Percentiles rank a stretch among this genome's conserved stretches.
phyloP scores from a whole-genome alignment of 306 rosid genomes.

The Cucurbita maxima region DNA sequence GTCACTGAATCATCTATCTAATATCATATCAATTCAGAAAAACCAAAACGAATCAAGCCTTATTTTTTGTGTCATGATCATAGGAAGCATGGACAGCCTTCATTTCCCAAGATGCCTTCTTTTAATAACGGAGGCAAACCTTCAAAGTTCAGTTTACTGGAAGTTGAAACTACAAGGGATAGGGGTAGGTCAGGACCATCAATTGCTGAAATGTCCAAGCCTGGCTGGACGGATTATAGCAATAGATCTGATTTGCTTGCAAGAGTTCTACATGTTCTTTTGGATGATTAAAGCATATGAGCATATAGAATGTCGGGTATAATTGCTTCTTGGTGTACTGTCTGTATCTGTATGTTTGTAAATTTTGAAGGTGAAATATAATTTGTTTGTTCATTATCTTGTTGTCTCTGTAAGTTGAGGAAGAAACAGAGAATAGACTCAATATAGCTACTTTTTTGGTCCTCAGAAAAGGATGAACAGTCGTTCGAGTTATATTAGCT shows the following conservation, averaged over 20 bases:
- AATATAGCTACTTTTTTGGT: background rate
- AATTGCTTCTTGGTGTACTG: too few relatives aligned
- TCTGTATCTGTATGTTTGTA: background rate
- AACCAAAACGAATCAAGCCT: background rate
- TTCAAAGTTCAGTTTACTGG: too few relatives aligned
- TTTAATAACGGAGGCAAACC: background rate
- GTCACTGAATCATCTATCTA: background rate
- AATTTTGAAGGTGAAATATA: conserved; percentile 4
- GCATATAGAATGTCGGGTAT: too few relatives aligned
- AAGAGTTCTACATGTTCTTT: too few relatives aligned
- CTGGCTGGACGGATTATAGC: too few relatives aligned
- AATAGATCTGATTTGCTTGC: too few relatives aligned
- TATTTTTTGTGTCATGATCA: conserved; percentile 4
- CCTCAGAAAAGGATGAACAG: background rate
- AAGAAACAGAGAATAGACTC: background rate
- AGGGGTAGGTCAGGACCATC: too few relatives aligned
- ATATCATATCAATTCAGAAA: background rate
- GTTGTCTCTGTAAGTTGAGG: background rate
- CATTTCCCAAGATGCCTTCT: conserved; percentile 52
- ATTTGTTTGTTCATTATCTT: background rate
- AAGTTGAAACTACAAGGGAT: background rate
- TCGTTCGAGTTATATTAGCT: background rate
- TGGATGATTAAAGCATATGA: too few relatives aligned
- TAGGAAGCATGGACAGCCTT: conserved; percentile 86
- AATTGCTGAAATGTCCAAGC: too few relatives aligned